A percentile compares a stretch with the other conserved stretches of the same genome.
Conservation (phyloP, 257 asterid species). For the Lycium ferocissimum region DNA sequence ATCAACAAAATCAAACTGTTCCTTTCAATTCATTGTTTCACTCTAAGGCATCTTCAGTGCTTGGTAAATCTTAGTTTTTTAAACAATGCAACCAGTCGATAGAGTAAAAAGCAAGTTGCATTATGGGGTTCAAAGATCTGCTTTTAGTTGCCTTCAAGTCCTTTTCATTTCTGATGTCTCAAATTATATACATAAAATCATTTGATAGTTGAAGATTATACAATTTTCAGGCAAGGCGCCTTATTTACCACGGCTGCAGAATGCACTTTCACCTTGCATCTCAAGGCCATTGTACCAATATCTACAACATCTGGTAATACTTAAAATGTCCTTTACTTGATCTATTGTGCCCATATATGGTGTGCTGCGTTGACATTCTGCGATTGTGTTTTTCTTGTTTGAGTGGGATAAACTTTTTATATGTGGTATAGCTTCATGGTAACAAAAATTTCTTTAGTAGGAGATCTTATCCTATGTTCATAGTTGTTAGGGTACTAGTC, state of each 20-base stretch:
- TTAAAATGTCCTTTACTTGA: neutral
- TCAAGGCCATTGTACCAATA: slow-evolving; percentile 60
- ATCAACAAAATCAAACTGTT: slow-evolving; percentile 48
- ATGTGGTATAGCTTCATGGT: neutral
- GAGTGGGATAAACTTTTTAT: neutral
- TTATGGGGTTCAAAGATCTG: neutral
- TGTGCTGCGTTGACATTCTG: slow-evolving; percentile 6
- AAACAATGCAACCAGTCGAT: neutral
- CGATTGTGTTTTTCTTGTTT: neutral
- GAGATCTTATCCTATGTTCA: neutral
- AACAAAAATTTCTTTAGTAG: neutral
- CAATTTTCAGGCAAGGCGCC: slow-evolving; percentile 59
- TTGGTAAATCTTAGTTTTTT: slow-evolving; percentile 51
- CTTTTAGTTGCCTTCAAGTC: neutral
- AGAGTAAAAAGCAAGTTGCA: neutral
- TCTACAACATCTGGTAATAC: slow-evolving; percentile 66
- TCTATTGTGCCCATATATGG: neutral
- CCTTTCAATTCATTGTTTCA: slow-evolving; percentile 53
- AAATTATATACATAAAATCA: slow-evolving; percentile 23
- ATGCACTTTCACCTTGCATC: slow-evolving; percentile 45
- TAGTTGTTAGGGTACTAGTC: neutral
- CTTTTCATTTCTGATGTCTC: slow-evolving; percentile 24
- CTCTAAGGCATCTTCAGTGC: slow-evolving; percentile 57
- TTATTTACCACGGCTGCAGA: slow-evolving; percentile 44
- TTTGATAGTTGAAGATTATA: slow-evolving; percentile 28